Percentiles rank a stretch among this genome's conserved stretches.
Evolutionary conservation across 495 filamentous ascomycete species (phyloP).

Genomic region (Aspergillus affinis): DNA sequence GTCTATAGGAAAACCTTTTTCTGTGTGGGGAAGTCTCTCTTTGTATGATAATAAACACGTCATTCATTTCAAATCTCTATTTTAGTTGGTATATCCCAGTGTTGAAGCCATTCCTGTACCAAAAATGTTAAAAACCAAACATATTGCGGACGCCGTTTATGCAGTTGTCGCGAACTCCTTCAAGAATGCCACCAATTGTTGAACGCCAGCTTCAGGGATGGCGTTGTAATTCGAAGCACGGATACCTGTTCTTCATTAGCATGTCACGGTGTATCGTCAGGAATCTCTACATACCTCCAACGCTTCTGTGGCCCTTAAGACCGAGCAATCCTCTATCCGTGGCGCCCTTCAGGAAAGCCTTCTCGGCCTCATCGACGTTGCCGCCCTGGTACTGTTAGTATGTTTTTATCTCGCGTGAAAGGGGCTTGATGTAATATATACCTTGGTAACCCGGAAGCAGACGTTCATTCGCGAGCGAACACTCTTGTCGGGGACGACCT

Average conservation of each 20-base stretch:
- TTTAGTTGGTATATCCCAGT: neutral
- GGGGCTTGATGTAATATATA: slow-evolving; percentile 15
- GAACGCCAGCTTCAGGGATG: slow-evolving; percentile 54
- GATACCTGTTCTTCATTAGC: slow-evolving; percentile 21
- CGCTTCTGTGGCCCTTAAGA: slow-evolving; percentile 78
- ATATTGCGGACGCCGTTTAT: neutral
- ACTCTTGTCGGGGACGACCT: slow-evolving; percentile 68
- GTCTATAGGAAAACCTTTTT: no score
- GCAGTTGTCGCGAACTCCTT: slow-evolving; percentile 43
- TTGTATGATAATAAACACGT: neutral
- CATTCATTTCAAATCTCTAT: neutral
- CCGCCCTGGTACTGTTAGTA: slow-evolving; percentile 26
- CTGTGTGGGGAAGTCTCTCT: no score
- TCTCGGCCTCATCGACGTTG: slow-evolving; percentile 65
- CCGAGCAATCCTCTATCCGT: slow-evolving; percentile 62
- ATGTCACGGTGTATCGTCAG: slow-evolving; percentile 41
- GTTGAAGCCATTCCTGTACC: neutral
- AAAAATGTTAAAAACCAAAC: slow-evolving; percentile 10
- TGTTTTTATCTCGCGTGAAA: neutral
- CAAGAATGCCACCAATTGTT: slow-evolving; percentile 60
- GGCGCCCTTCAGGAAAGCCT: slow-evolving; percentile 73
- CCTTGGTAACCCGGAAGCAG: slow-evolving; percentile 72
- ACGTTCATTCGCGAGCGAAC: slow-evolving; percentile 88
- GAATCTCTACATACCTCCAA: slow-evolving; percentile 68
- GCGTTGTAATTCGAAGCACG: slow-evolving; percentile 56